Evolutionary conservation across 2,329 filamentous ascomycete genomes (phyloP).

Genomic region (Colletotrichum destructivum): DNA sequence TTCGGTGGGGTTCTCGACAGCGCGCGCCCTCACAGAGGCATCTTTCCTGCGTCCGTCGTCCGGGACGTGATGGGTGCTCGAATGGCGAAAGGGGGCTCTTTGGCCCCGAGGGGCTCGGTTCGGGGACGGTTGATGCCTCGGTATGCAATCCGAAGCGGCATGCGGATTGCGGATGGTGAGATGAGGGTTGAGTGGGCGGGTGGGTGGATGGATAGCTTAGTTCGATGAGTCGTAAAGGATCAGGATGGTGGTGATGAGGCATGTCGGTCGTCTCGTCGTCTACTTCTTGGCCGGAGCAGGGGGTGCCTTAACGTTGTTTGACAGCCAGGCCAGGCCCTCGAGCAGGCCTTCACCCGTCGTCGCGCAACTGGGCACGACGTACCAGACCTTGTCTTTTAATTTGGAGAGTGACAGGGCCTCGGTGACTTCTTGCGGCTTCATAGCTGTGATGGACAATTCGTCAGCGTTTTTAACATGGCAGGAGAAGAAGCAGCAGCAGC

Average conservation of each 20-base stretch:
- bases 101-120: conserved; percentile 6
- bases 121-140: conserved; percentile 18
- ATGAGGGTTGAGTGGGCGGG: background rate
- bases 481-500: background rate
- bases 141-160: conserved; percentile 12
- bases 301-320: conserved; percentile 84
- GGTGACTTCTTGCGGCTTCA: conserved; percentile 86
- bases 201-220: background rate
- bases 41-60: conserved; percentile 23
- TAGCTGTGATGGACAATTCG: conserved; percentile 64
- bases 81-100: no score
- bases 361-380: conserved; percentile 86
- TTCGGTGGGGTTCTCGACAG: background rate
- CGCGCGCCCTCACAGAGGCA: conserved; percentile 15
- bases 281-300: conserved; percentile 70
- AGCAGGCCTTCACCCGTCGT: conserved; percentile 86
- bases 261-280: conserved; percentile 35
- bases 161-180: conserved; percentile 17
- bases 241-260: conserved; percentile 9
- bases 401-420: conserved; percentile 82
- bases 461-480: background rate
- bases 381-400: conserved; percentile 88
- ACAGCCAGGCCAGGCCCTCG: conserved; percentile 87
- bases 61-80: background rate
- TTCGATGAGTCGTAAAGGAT: conserved; percentile 18